Conservation (phyloP, 1,284 basidiomycete genomes). For the Rhodofomes roseus region DNA sequence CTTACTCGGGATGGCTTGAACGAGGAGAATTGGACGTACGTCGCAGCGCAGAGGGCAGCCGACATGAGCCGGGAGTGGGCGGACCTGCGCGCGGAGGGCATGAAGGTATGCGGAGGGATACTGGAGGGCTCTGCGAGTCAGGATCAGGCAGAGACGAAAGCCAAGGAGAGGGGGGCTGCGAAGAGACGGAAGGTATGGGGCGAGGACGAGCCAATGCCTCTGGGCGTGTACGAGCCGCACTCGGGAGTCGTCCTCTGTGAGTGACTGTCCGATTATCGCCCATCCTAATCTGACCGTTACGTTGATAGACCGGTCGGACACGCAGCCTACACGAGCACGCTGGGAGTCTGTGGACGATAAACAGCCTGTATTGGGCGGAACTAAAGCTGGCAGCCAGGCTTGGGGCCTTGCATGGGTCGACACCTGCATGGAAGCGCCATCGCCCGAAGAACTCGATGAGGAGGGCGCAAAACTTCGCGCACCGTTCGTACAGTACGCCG, state of each 20-base stretch:
- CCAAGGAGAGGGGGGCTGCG: constrained; percentile 17
- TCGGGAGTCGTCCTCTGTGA: constrained; percentile 63
- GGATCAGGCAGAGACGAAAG: constrained; percentile 19
- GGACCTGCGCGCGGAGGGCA: constrained; percentile 54
- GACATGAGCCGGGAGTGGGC: constrained; percentile 65
- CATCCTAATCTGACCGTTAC: constrained; percentile 8
- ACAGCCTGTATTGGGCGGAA: constrained; percentile 56
- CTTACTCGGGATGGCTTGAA: constrained; percentile 70
- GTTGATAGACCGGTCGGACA: constrained; percentile 60
- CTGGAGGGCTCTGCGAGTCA: constrained; percentile 22
- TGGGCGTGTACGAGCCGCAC: constrained; percentile 75
- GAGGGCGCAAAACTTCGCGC: constrained; percentile 11
- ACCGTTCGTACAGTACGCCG: constrained; percentile 7
- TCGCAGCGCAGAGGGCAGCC: constrained; percentile 62
- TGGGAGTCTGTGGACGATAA: constrained; percentile 52
- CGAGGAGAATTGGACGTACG: constrained; percentile 87
- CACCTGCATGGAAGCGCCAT: constrained; percentile 54
- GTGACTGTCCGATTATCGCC: constrained; percentile 29
- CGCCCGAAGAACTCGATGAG: constrained; percentile 14
- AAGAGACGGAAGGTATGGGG: constrained; percentile 25
- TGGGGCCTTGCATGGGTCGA: constrained; percentile 80
- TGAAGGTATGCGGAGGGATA: constrained; percentile 44
- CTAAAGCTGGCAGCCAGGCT: constrained; percentile 68
- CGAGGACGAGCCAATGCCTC: constrained; percentile 35
- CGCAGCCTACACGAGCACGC: constrained; percentile 61